Percentiles rank a stretch among this genome's conserved stretches.
Conservation (phyloP, 805 yeast species). For the Wickerhamiella siamensis region DNA sequence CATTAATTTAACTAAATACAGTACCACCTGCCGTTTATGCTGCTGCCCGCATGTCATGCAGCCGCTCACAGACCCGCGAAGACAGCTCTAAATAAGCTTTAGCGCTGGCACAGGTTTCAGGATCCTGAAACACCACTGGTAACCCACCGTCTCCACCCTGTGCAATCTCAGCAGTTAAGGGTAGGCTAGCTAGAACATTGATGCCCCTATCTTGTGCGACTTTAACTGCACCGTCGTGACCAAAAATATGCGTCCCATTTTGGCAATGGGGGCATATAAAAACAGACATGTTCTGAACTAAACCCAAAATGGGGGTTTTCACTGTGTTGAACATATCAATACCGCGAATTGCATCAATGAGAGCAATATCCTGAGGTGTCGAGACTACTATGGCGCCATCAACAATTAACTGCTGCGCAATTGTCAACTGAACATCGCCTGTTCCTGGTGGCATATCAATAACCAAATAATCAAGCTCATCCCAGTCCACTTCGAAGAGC, state of each 20-base stretch:
- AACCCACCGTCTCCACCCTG: not conserved
- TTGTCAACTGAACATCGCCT: constrained; percentile 71
- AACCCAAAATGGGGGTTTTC: constrained; percentile 54
- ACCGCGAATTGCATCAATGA: constrained; percentile 69
- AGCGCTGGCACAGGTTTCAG: not conserved
- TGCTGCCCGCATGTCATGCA: not conserved
- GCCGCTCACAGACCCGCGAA: not conserved
- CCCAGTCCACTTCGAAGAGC: constrained; percentile 73
- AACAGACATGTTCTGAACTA: constrained; percentile 74
- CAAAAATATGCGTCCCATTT: constrained; percentile 64
- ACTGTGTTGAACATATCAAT: constrained; percentile 64
- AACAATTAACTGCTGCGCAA: constrained; percentile 62
- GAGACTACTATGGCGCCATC: constrained; percentile 74
- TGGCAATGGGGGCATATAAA: constrained; percentile 62
- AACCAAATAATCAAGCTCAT: constrained; percentile 46
- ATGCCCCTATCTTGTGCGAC: constrained; percentile 37
- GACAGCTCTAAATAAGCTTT: constrained; percentile 1
- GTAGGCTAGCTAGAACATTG: constrained; percentile 49
- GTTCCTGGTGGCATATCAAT: constrained; percentile 89
- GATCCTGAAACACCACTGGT: constrained; percentile 1
- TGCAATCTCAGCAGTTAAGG: constrained; percentile 49
- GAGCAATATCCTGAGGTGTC: constrained; percentile 76
- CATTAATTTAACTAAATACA: too few relatives aligned
- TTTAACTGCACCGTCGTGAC: constrained; percentile 42
- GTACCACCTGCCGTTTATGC: too few relatives aligned